These are phyloP conservation scores for Protomyces gravidus DNA, from an alignment of 1,139 yeast genomes.

Conservation along the genomic window DNA sequence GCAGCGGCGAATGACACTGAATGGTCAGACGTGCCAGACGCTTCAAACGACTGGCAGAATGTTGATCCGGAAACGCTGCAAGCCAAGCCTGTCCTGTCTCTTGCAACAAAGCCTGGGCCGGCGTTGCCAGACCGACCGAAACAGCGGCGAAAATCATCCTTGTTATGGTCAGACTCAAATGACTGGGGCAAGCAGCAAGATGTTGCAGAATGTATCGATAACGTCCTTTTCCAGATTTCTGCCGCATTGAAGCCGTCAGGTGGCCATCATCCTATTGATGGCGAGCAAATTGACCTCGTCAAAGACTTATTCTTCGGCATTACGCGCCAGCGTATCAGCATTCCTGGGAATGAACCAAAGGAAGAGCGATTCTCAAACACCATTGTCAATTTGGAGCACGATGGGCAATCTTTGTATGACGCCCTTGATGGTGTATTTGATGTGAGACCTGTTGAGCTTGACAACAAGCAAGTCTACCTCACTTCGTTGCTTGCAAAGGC, in stretches of 20 bases:
- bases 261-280: conserved; percentile 55
- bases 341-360: conserved; percentile 45
- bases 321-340: conserved; percentile 52
- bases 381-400: conserved; percentile 78
- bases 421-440: conserved; percentile 82
- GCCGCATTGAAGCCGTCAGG: conserved; percentile 73
- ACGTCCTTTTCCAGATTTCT: conserved; percentile 86
- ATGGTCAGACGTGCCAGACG: background rate
- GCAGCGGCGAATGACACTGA: background rate
- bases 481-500: conserved; percentile 63
- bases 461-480: conserved; percentile 64
- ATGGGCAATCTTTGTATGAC: conserved; percentile 83
- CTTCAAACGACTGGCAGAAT: background rate
- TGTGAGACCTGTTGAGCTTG: conserved; percentile 65
- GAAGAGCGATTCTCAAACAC: conserved; percentile 74
- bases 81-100: background rate
- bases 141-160: conserved; percentile 24
- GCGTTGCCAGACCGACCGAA: conserved; percentile 10
- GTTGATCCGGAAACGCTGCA: background rate
- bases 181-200: conserved; percentile 80
- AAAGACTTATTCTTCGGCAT: conserved; percentile 77
- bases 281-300: conserved; percentile 76
- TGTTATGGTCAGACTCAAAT: conserved; percentile 28
- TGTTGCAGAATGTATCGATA: conserved; percentile 94
- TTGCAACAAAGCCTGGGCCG: background rate